Base-by-base conservation (phyloP, 2,329 filamentous ascomycete genomes). In the Cordyceps cicadae region DNA sequence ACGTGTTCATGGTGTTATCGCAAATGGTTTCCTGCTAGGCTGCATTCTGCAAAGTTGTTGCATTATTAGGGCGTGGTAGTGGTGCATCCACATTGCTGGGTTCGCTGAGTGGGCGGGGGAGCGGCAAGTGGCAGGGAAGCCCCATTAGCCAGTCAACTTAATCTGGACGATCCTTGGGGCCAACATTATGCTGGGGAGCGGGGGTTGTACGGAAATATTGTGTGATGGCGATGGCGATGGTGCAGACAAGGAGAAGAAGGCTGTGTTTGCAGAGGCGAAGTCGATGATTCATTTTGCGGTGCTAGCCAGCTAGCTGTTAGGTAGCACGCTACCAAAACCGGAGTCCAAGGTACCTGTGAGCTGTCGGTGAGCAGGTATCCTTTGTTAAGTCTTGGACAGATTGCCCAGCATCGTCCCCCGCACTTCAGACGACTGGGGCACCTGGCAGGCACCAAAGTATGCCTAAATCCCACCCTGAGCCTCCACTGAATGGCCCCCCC, bases 161-260 rank as follows among this genome's bases (percentile, higher is more conserved):
- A 70, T 70, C 67, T 71, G 59, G 65, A 70, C 64, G 61, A 67
- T 69, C 64, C 41, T 52, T 60, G 9, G 51, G 48, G 29, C 55
- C 50, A 49, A 50, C 24, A 48, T 19, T 49, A 39, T 39, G 54
- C 29, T 49, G 19, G 19, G 19, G 9, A 15, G 53, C 56, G 48
- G 56, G 39, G 41, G 49, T 46, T 58, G 46, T n/a, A 37, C 56
- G 52, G 45, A 45, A 61, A 54, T 57, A 39, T 49, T 43, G n/a
- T 24, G 34, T 39, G 46, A 8, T 29, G 46, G 41, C 15, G 41
- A 32, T 50, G 43, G 17, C 32, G 55, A 51, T 58, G 55, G n/a
- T 58, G 46, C 9, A 34, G 34, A 32, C 29, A 9, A 17, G 21
- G 24, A 43, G 21, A n/a, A 43, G 29, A 32, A 17, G 17, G 5